Conservation (phyloP, 2,329 filamentous ascomycete genomes). For the Phialocephala sp. region DNA sequence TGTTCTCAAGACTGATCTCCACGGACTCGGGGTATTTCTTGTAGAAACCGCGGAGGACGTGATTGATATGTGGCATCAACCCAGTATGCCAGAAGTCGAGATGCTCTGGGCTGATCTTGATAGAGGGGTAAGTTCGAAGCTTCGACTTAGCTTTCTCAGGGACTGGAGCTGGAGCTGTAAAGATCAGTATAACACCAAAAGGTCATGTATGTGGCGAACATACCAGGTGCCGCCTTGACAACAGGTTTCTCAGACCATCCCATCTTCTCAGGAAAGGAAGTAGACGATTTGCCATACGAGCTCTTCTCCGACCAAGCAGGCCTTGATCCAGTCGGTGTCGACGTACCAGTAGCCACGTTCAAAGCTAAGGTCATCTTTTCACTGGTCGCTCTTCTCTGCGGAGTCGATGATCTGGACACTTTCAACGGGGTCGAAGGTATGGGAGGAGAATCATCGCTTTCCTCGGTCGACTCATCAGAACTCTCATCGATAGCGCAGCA, state of each 20-base stretch:
- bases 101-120: slow-evolving; percentile 62
- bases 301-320: slow-evolving; percentile 37
- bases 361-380: slow-evolving; percentile 28
- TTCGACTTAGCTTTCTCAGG: slow-evolving; percentile 47
- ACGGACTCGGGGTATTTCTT: slow-evolving; percentile 77
- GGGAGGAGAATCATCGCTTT: slow-evolving; percentile 54
- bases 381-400: slow-evolving; percentile 29
- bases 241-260: slow-evolving; percentile 36
- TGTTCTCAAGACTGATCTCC: slow-evolving; percentile 77
- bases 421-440: slow-evolving; percentile 30
- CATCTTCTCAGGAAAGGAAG: slow-evolving; percentile 28
- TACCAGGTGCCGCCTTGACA: slow-evolving; percentile 26
- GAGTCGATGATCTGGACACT: slow-evolving; percentile 31
- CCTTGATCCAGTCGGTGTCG: slow-evolving; percentile 21
- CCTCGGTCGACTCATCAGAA: slow-evolving; percentile 57
- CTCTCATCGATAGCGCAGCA: slow-evolving; percentile 67
- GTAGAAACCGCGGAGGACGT: slow-evolving; percentile 72
- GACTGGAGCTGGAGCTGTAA: slow-evolving; percentile 28
- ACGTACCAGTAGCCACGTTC: slow-evolving; percentile 21
- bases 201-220: not conserved
- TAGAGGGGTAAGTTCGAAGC: slow-evolving; percentile 64
- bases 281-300: slow-evolving; percentile 27
- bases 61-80: slow-evolving; percentile 75
- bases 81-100: slow-evolving; percentile 75
- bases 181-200: slow-evolving; percentile 20